phyloP scores from a whole-genome alignment of 495 filamentous ascomycete genomes.

The Cladorrhinum samala region DNA sequence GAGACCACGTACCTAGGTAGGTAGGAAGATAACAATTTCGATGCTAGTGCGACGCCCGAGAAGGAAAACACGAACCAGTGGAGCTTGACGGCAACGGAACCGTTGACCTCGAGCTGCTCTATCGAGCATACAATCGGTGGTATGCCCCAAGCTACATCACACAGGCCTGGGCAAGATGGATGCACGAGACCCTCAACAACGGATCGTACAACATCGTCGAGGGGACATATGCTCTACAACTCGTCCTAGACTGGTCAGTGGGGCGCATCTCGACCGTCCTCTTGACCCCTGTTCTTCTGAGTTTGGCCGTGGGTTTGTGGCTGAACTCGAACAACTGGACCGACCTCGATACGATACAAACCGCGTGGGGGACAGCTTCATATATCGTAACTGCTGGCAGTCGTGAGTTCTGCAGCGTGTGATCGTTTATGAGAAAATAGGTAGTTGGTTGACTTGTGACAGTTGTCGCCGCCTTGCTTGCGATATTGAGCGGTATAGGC shows the following conservation, averaged over 20 bases:
- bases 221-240: not conserved
- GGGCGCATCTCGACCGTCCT: not conserved
- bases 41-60: not conserved
- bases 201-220: not conserved
- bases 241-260: not conserved
- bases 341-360: conserved; percentile 10
- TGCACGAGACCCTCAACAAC: not conserved
- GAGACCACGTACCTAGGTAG: too few relatives aligned
- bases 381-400: conserved; percentile 9
- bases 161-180: not conserved
- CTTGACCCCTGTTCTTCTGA: conserved; percentile 1
- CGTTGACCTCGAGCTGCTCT: not conserved
- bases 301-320: conserved; percentile 2
- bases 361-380: conserved; percentile 11
- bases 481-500: not conserved
- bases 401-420: not conserved
- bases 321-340: conserved; percentile 5
- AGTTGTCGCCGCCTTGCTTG: not conserved
- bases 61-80: not conserved
- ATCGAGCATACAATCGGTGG: not conserved
- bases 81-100: not conserved
- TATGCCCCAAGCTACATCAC: not conserved
- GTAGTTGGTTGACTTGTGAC: too few relatives aligned
- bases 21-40: too few relatives aligned
- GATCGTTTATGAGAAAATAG: too few relatives aligned